Evolutionary conservation across 2,329 filamentous ascomycete species (phyloP), one percentile per base, ranked within the genome.

Genomic region (Pseudogymnoascus sp.): DNA sequence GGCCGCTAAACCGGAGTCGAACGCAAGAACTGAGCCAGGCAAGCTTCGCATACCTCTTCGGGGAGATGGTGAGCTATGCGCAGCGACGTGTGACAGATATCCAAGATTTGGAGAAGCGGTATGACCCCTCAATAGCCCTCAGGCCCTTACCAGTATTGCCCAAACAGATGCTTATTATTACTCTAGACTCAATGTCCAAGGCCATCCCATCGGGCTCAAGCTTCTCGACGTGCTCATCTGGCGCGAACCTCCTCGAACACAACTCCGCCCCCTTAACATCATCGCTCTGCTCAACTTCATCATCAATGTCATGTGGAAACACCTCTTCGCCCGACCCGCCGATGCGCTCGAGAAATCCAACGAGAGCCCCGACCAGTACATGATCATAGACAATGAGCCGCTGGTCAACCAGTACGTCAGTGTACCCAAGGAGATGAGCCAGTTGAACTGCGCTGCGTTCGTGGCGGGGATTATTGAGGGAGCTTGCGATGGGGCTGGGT

Each of bases 361-460:
- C 61, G 84, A 87, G 61, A 93, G 92, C 60, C 88, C 91, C 7
- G 91, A 94, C 69, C 93, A 97, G 79, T 99, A 97, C 80, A 97
- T 99, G 93, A 94, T 99, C 70, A 91, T 92, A 70, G 94, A 99
- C 78, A 97, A 99, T 77, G 94, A 97, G 74, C 94, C 94, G 21
- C 81, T 97, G 59, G 93, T 97, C 39, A 97, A 97, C 76, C 88
- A 89, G 65, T 97, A 94, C 78, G 89, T 99, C 72, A 91, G 87
- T 70, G 89, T 97, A 61, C 94, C 94, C 13, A 89, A 89, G 71
- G 94, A 99, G 77, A 96, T 99, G 90, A 92, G 84, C 76, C 90
- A 94, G 82, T 81, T 99, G 71, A 97, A 97, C 75, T 97, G 93
- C 76, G 94, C 93, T 15, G 94, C 94, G 8, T 99, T 90, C 73